Evolutionary conservation across 768 basidiomycete species (phyloP), one percentile per base, ranked within the genome.

Genomic region (Russula lepida): DNA sequence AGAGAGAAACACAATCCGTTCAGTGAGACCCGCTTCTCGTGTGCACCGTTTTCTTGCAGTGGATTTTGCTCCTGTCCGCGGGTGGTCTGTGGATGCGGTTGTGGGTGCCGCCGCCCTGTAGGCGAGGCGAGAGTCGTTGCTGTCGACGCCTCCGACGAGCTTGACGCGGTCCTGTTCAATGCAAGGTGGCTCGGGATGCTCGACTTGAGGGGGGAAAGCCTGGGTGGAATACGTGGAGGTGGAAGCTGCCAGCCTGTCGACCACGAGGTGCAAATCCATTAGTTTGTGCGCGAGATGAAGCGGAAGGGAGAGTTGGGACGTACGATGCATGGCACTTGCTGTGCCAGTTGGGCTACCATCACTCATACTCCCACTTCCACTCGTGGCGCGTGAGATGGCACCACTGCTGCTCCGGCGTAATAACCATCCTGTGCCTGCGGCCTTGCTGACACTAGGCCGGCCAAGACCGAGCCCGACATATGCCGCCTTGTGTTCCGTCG

Each of bases 321-420:
- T 75, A 66, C 76, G 78, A 64, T 79, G 81, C 19, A 71, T 70
- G 65, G 84, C 75, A 30, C 87, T 89, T 44, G 88, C 87, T 19
- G 88, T 88, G 15, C 64, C 71, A 25, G 39, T 37, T 76, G 81
- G 48, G 76, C 72, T 39, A 80, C 75, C 32, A 80, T 83, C 27
- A 77, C 63, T 79, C 25, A 54, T 30, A 27, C 33, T 61, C 32
- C 90, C 88, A 66, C 88, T 87, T 21, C 86, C 83, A 64, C 82
- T 59, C 46, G 54, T 56, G 4, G 64, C 21, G 49, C 28, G 86
- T 12, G 89, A 90, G 67, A 89, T 89, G 1, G 86, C 85, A 15
- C 89, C 88, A 65, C 89, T 90, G 68, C 88, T 91, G 59, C 84
- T 89, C 63, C 89, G 78, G 13, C 89, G 80, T 79, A 86, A 81